These are phyloP conservation scores for Fomitopsis schrenkii DNA, from an alignment of 1,284 basidiomycete genomes.

Conservation along the genomic window DNA sequence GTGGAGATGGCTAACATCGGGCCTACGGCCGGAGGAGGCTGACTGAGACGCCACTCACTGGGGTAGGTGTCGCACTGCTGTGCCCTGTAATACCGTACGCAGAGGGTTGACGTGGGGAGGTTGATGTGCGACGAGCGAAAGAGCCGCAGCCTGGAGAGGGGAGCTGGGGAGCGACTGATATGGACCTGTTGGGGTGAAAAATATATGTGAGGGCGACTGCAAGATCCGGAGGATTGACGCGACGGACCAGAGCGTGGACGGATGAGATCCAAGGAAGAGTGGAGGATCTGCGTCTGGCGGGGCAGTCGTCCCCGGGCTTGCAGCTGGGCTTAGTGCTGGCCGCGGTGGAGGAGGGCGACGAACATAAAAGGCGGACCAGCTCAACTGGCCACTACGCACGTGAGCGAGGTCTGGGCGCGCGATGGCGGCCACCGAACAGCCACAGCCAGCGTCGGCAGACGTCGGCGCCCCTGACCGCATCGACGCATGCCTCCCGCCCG, in stretches of 20 bases:
- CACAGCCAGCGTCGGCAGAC: too few relatives aligned
- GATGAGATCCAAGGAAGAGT: not conserved
- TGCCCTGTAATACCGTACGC: not conserved
- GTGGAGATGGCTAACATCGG: not conserved
- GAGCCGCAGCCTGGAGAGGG: not conserved
- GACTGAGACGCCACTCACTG: not conserved
- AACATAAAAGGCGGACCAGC: not conserved
- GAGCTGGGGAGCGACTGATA: not conserved
- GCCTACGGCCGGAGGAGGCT: not conserved
- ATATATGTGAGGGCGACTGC: not conserved
- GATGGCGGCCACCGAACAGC: too few relatives aligned
- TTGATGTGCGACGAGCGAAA: not conserved
- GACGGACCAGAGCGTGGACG: not conserved
- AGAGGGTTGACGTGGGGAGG: not conserved
- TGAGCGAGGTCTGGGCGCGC: not conserved
- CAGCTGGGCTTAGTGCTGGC: not conserved
- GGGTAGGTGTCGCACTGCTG: not conserved
- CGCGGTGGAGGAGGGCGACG: not conserved
- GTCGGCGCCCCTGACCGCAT: too few relatives aligned
- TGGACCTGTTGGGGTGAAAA: not conserved
- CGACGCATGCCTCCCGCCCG: not conserved
- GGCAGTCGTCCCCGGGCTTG: not conserved
- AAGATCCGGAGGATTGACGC: not conserved
- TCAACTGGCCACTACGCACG: not conserved
- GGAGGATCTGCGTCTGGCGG: too few relatives aligned